Conservation (phyloP, 2,329 filamentous ascomycete genomes). For the Pestalotiopsis sp. region DNA sequence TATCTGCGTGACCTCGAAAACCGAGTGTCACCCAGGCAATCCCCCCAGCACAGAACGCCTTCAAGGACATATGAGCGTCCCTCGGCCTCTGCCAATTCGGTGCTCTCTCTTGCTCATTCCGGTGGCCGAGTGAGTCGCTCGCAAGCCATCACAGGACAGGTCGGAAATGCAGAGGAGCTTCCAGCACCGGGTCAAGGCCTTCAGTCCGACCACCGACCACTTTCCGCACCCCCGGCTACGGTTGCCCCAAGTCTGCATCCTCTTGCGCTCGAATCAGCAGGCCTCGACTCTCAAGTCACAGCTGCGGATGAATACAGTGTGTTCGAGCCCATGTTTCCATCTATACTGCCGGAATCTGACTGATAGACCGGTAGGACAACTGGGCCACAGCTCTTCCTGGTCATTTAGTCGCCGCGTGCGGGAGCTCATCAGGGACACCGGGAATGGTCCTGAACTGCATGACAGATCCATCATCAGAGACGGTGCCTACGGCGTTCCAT, state of each 20-base stretch:
- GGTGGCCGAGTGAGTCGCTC: neutral
- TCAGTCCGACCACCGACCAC: neutral
- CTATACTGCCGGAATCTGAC: neutral
- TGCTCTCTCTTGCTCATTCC: neutral
- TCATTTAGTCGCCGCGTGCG: neutral
- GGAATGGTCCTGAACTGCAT: neutral
- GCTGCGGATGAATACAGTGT: neutral
- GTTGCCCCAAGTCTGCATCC: neutral
- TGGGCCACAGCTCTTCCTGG: constrained; percentile 1
- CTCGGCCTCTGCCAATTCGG: neutral
- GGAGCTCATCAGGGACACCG: neutral
- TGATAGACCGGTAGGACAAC: neutral
- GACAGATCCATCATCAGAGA: neutral
- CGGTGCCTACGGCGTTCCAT: neutral
- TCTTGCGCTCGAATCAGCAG: neutral
- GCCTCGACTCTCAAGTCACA: neutral
- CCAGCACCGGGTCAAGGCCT: neutral
- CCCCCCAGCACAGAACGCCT: neutral
- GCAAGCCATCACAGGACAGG: neutral
- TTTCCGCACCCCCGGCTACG: neutral
- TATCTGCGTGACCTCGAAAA: neutral
- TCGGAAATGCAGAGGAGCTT: neutral
- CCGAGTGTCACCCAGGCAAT: neutral
- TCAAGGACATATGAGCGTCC: neutral
- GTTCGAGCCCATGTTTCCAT: neutral